Conservation (phyloP, 176 grass and related monocot genomes). For the Cenchrus fungigraminus region DNA sequence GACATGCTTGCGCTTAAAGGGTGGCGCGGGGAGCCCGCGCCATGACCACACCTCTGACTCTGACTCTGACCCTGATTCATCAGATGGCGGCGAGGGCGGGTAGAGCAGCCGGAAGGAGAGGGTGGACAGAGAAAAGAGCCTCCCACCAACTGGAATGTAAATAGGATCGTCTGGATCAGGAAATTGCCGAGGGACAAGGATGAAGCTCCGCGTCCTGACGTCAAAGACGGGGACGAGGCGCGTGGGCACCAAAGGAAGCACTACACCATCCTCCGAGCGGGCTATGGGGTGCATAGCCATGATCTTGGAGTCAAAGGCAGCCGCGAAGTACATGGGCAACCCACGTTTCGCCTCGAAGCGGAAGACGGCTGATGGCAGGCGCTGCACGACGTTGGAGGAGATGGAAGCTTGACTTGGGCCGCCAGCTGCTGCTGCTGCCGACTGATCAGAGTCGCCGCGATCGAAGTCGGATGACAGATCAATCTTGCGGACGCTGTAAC, state of each 20-base stretch:
- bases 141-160: neutral
- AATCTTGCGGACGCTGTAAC: slow-evolving; percentile 14
- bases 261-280: no score
- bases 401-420: no score
- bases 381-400: neutral
- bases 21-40: neutral
- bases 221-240: neutral
- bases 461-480: neutral
- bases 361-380: neutral
- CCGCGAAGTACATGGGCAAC: neutral
- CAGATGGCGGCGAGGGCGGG: neutral
- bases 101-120: neutral
- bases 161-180: neutral
- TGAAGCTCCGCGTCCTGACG: neutral
- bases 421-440: no score
- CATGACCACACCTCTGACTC: neutral
- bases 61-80: neutral
- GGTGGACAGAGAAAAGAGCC: neutral
- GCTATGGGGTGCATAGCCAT: neutral
- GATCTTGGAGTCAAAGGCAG: neutral
- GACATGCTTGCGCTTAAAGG: neutral
- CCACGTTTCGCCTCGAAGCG: neutral
- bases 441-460: neutral
- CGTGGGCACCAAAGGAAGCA: neutral
- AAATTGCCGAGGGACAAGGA: neutral